phyloP scores from a whole-genome alignment of 306 rosid species.

The Hippophae gyantsensis region DNA sequence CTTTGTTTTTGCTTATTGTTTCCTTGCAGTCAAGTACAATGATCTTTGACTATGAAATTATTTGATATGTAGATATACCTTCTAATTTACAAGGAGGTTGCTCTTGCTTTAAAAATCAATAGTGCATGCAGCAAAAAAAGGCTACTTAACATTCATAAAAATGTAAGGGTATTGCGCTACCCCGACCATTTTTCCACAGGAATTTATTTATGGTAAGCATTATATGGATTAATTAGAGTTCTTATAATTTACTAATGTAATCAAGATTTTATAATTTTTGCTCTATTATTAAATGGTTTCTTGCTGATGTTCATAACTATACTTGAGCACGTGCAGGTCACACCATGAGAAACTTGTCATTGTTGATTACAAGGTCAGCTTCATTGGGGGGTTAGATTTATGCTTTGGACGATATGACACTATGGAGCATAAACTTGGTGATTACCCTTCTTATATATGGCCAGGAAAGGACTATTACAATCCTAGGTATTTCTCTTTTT shows the following conservation, averaged over 20 bases:
- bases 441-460: constrained; percentile 35
- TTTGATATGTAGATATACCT: constrained; percentile 32
- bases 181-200: constrained; percentile 41
- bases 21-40: too few relatives aligned
- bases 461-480: constrained; percentile 49
- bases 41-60: constrained; percentile 12
- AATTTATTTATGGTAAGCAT: constrained; percentile 34
- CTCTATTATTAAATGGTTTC: constrained; percentile 1
- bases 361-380: constrained; percentile 38
- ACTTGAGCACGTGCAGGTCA: constrained; percentile 25
- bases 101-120: constrained; percentile 42
- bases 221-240: not conserved
- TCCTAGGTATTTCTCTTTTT: constrained; percentile 21
- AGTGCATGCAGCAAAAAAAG: constrained; percentile 32
- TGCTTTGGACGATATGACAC: constrained; percentile 49
- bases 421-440: constrained; percentile 35
- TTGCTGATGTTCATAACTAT: not conserved
- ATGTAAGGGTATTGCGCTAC: constrained; percentile 33
- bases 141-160: constrained; percentile 36
- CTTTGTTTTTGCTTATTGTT: not conserved
- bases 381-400: constrained; percentile 41
- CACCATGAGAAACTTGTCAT: constrained; percentile 47
- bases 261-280: not conserved
- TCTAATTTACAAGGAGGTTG: constrained; percentile 43
- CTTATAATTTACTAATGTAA: not conserved